Evolutionary conservation across 2,329 filamentous ascomycete species (phyloP).

Genomic region (Xylaria multiplex): DNA sequence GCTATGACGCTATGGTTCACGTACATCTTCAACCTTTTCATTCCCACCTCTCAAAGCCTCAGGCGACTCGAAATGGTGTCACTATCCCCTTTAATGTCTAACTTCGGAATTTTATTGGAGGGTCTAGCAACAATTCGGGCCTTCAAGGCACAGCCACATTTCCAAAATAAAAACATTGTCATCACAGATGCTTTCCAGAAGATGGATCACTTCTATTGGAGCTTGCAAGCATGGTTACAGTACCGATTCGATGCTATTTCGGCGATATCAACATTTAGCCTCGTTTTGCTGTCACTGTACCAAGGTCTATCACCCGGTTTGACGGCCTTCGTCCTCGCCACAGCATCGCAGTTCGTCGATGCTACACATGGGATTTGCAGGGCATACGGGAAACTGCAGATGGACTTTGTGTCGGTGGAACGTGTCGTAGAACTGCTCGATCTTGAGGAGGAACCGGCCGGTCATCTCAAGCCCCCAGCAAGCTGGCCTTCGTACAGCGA

Average conservation of each 20-base stretch:
- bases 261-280: constrained; percentile 75
- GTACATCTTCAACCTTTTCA: constrained; percentile 77
- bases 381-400: constrained; percentile 84
- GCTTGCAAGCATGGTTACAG: constrained; percentile 83
- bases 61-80: constrained; percentile 90
- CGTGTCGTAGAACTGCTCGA: constrained; percentile 83
- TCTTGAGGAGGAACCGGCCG: constrained; percentile 78
- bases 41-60: constrained; percentile 85
- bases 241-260: constrained; percentile 81
- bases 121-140: constrained; percentile 88
- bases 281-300: constrained; percentile 79
- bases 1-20: constrained; percentile 75
- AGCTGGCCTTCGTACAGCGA: constrained; percentile 79
- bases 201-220: constrained; percentile 97
- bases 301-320: constrained; percentile 80
- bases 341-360: constrained; percentile 73
- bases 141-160: constrained; percentile 80
- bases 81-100: constrained; percentile 87
- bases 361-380: constrained; percentile 80
- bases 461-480: constrained; percentile 74
- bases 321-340: constrained; percentile 83
- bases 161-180: constrained; percentile 80
- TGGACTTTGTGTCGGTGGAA: constrained; percentile 92
- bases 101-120: constrained; percentile 88
- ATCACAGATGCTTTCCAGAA: constrained; percentile 91